Evolutionary conservation across 331 rosid genomes (phyloP).

Genomic region (Quercus lobata): DNA sequence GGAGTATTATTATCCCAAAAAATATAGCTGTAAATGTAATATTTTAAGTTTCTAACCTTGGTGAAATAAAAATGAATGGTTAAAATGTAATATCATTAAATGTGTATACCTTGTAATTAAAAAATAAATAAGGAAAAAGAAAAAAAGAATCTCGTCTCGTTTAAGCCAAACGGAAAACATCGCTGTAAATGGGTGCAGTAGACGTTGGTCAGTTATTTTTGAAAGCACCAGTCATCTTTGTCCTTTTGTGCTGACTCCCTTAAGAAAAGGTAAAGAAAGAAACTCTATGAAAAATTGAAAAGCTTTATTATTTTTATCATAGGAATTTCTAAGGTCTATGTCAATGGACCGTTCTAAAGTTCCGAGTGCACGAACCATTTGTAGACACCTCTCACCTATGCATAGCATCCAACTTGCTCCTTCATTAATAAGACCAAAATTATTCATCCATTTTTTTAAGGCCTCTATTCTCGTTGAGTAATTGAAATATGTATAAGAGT

Average conservation of each 20-base stretch:
- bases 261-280: not conserved
- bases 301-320: not conserved
- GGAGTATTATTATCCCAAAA: too few species aligned
- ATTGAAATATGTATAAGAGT: too few species aligned
- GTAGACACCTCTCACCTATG: not conserved
- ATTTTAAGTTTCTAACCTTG: too few species aligned
- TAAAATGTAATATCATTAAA: too few species aligned
- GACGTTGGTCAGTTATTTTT: slow-evolving; percentile 2
- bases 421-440: too few species aligned
- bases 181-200: not conserved
- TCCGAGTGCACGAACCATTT: not conserved
- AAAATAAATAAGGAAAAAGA: not conserved
- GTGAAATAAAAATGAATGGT: too few species aligned
- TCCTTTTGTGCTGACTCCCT: slow-evolving; percentile 17
- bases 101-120: too few species aligned
- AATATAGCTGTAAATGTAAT: too few species aligned
- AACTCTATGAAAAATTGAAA: not conserved
- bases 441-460: too few species aligned
- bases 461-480: too few species aligned
- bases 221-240: not conserved
- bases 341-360: not conserved
- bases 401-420: too few species aligned
- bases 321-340: not conserved
- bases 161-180: not conserved
- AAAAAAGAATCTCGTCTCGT: not conserved